Conservation (phyloP, 1,284 basidiomycete genomes). For the Sanghuangporus weigelae region DNA sequence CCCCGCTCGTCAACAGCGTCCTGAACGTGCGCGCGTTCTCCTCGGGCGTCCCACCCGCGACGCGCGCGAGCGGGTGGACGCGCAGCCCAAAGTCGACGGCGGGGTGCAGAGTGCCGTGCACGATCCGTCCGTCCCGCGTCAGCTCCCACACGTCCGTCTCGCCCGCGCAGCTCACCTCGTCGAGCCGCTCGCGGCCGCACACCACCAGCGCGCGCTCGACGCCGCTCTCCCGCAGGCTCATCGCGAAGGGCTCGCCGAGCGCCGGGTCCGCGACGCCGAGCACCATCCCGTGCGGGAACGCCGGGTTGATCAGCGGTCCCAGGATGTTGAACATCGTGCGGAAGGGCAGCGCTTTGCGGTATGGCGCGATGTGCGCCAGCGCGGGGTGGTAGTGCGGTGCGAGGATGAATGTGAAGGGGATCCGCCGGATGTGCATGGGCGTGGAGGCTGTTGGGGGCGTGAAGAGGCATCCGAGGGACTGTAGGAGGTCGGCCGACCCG, state of each 20-base stretch:
- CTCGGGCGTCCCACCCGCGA: constrained; percentile 66
- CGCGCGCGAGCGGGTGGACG: constrained; percentile 61
- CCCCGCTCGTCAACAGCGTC: constrained; percentile 49
- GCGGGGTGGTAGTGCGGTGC: constrained; percentile 92
- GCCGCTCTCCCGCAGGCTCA: constrained; percentile 62
- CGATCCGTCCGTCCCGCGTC: constrained; percentile 43
- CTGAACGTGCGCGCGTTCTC: constrained; percentile 73
- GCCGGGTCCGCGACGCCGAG: constrained; percentile 85
- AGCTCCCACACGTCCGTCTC: constrained; percentile 78
- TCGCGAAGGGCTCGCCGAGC: constrained; percentile 83
- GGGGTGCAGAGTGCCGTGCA: constrained; percentile 46
- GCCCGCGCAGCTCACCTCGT: constrained; percentile 93
- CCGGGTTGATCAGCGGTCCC: constrained; percentile 93
- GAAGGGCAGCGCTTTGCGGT: constrained; percentile 86
- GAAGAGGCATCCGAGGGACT: constrained; percentile 81
- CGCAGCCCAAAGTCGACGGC: constrained; percentile 64
- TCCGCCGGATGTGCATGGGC: constrained; percentile 49
- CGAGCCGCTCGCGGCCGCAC: constrained; percentile 87
- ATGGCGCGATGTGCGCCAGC: constrained; percentile 79
- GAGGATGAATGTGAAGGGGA: constrained; percentile 91
- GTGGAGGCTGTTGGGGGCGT: constrained; percentile 57
- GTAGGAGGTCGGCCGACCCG: constrained; percentile 90
- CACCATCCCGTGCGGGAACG: constrained; percentile 80
- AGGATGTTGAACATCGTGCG: constrained; percentile 97
- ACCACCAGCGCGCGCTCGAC: constrained; percentile 88